Evolutionary conservation across 2,329 filamentous ascomycete genomes (phyloP).

Genomic region (Chrysoporthe austroafricana): DNA sequence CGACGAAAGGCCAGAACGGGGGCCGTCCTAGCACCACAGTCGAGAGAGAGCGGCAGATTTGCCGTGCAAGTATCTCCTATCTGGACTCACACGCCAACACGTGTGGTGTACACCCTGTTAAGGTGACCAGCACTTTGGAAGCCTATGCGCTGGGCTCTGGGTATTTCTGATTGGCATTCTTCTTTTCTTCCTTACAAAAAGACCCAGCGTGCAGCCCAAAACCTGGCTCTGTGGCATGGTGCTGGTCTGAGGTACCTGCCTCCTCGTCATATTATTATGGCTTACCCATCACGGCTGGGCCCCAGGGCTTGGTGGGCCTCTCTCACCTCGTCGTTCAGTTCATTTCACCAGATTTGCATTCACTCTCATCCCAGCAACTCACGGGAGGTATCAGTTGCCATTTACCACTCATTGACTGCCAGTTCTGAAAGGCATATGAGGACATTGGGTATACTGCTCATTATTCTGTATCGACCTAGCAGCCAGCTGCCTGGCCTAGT

Average conservation of each 20-base stretch:
- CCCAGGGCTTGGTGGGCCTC: not conserved
- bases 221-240: not conserved
- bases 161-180: not conserved
- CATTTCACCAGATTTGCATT: not conserved
- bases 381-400: not conserved
- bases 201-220: not conserved
- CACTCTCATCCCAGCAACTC: too few relatives aligned
- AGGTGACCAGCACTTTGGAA: not conserved
- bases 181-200: not conserved
- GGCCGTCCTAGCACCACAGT: not conserved
- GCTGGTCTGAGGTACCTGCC: not conserved
- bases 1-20: not conserved
- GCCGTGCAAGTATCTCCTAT: constrained; percentile 2
- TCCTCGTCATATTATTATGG: not conserved
- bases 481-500: not conserved
- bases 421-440: not conserved
- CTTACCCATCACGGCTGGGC: not conserved
- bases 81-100: not conserved
- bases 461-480: too few relatives aligned
- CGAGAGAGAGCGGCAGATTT: not conserved
- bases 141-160: not conserved
- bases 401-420: not conserved
- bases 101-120: not conserved
- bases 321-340: not conserved
- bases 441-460: not conserved